Evolutionary conservation across 169 alveolate genomes (phyloP).

Genomic region (Theileria annulata): DNA sequence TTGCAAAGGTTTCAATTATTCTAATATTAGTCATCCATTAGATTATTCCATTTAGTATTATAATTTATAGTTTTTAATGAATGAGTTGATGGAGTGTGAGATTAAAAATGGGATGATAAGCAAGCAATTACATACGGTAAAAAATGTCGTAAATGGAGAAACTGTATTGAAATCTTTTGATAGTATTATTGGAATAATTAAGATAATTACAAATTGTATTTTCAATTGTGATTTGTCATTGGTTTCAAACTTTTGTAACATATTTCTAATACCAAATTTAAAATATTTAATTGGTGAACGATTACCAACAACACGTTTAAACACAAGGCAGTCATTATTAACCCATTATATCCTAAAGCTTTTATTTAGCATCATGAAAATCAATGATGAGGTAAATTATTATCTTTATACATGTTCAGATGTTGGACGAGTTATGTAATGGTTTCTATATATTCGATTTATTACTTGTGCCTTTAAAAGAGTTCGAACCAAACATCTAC

Average conservation of each 20-base stretch:
- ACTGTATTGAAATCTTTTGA: background rate
- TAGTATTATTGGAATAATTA: conserved; percentile 19
- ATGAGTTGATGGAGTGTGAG: conserved; percentile 20
- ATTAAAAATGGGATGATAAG: conserved; percentile 17
- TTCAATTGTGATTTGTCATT: conserved; percentile 4
- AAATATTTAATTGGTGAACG: conserved; percentile 56
- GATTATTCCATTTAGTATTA: background rate
- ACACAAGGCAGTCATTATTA: conserved; percentile 27
- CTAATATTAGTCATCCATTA: no score
- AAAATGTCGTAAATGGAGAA: background rate
- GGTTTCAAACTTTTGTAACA: conserved; percentile 26
- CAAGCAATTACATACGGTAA: background rate
- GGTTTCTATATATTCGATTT: conserved; percentile 59
- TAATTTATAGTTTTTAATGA: conserved; percentile 16
- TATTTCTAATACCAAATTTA: conserved; percentile 40
- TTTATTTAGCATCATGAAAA: background rate
- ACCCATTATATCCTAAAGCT: conserved; percentile 15
- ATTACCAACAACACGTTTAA: conserved; percentile 38
- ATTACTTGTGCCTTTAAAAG: conserved; percentile 57
- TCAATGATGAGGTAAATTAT: background rate
- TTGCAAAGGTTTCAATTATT: conserved; percentile 44
- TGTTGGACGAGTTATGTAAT: conserved; percentile 54
- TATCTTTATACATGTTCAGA: background rate
- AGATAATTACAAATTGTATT: conserved; percentile 24
- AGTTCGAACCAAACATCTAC: conserved; percentile 37